Percentiles rank a stretch among this genome's conserved stretches.
Evolutionary conservation across 2,329 filamentous ascomycete genomes (phyloP).

Genomic region (Colletotrichum liaoningense): DNA sequence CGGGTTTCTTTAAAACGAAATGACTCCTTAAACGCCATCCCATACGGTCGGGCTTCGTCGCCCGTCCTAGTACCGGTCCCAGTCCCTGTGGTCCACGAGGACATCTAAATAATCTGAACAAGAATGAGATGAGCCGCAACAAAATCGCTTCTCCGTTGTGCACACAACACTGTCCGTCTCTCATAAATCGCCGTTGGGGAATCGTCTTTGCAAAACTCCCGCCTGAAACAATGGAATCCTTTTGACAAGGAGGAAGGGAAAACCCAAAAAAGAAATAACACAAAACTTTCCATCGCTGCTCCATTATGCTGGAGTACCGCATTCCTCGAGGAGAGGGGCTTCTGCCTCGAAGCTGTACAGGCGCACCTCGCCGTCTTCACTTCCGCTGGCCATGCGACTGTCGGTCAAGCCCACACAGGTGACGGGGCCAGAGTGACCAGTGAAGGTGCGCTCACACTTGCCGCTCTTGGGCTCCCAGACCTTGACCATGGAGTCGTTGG

Average conservation of each 20-base stretch:
- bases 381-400: constrained; percentile 87
- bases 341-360: constrained; percentile 80
- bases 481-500: constrained; percentile 95
- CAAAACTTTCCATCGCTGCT: not conserved
- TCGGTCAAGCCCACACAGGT: constrained; percentile 95
- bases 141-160: not conserved
- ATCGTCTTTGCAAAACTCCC: constrained; percentile 21
- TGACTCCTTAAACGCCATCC: constrained; percentile 9
- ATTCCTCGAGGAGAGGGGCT: constrained; percentile 55
- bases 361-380: constrained; percentile 92
- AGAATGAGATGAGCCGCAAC: not conserved
- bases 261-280: not conserved
- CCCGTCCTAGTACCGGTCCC: not conserved
- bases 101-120: constrained; percentile 30
- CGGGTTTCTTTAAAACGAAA: not conserved
- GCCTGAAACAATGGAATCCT: not conserved
- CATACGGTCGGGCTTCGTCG: not conserved
- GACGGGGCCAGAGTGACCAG: constrained; percentile 89
- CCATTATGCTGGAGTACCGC: constrained; percentile 63
- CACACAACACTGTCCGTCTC: constrained; percentile 3
- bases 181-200: constrained; percentile 32
- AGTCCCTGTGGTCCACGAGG: constrained; percentile 19
- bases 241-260: not conserved
- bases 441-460: constrained; percentile 91
- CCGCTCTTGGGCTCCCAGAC: constrained; percentile 91